These are phyloP conservation scores for Fusarium cyanostomum DNA, from an alignment of 2,329 filamentous ascomycete species.

Conservation along the genomic window DNA sequence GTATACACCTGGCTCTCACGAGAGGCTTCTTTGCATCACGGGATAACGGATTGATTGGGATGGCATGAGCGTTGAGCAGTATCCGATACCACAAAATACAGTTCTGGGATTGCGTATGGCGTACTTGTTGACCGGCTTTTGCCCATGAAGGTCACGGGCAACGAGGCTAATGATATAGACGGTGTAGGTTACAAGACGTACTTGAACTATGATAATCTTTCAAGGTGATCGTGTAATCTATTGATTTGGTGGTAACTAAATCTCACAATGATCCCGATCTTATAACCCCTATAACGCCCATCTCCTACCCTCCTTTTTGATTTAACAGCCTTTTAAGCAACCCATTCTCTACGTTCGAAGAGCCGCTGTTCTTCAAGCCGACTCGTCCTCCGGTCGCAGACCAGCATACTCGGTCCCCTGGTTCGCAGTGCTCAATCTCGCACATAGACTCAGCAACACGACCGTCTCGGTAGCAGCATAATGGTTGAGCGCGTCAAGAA, in stretches of 20 bases:
- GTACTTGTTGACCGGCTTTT: constrained; percentile 11
- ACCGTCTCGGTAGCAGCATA: constrained; percentile 98
- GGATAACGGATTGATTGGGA: constrained; percentile 24
- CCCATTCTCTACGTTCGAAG: not conserved
- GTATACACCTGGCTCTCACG: constrained; percentile 45
- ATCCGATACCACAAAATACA: constrained; percentile 36
- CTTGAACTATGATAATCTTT: not conserved
- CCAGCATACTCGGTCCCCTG: constrained; percentile 76
- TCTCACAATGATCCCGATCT: constrained; percentile 29
- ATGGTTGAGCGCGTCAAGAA: constrained; percentile 95
- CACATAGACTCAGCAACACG: constrained; percentile 87
- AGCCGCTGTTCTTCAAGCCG: constrained; percentile 21
- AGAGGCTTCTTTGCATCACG: constrained; percentile 38
- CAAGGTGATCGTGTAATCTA: constrained; percentile 2
- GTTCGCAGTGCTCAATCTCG: constrained; percentile 81
- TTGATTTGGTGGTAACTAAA: constrained; percentile 41
- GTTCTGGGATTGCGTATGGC: constrained; percentile 21
- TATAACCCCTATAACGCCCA: constrained; percentile 37
- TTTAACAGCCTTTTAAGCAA: not conserved
- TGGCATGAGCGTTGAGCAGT: constrained; percentile 31
- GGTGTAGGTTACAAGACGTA: constrained; percentile 10
- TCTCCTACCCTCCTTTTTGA: constrained; percentile 1
- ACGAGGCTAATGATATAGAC: constrained; percentile 25
- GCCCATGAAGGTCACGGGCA: not conserved
- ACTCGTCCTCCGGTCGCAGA: constrained; percentile 66